Evolutionary conservation across 306 rosid species (phyloP), one percentile per base, ranked within the genome.

Genomic region (Casuarina cunninghamiana): DNA sequence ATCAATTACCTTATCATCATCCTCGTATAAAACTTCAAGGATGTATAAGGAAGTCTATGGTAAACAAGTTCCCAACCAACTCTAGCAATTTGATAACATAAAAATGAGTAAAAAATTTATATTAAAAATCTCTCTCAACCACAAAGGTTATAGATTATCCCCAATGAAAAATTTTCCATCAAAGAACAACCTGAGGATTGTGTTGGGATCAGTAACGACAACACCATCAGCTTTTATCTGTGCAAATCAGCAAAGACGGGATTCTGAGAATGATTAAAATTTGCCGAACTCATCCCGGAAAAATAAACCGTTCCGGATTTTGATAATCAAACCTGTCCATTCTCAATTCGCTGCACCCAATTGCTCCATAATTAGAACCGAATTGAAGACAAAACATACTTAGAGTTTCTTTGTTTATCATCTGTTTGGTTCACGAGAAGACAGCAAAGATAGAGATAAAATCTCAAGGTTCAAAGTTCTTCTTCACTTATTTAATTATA

Each of bases 321-420:
- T 41, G 69, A 81, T 65, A 50, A 69, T 71, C 91, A 53, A 73
- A 94, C 97, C 98, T 91, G 97, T 74, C 92, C 87, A 63, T 73
- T 85, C 80, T 78, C 84, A 86, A 92, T 87, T 78, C 97, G 93
- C 91, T 89, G 97, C 92, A 90, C 72, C 97, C 98, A 95, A 85
- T 97, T 95, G 94, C 82, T 67, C 65, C 73, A 73, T 12, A 67
- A 80, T 86, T 78, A 85, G 85, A 35, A 66, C 21, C 53, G 8
- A 21, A 51, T 45, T 21, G 55, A 46, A 17, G 61, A 54, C 3
- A 10, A 48, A 48, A 54, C 5, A 60, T 32, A 60, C 37, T 58
- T 58, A 8, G 12, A 6, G 5, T 10, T 32, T 66, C 35, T 41
- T 17, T 16, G 26, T 66, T 41, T 17, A 26, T 17, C 21, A 39